A percentile compares a stretch with the other conserved stretches of the same genome.
phyloP scores from a whole-genome alignment of 2,329 filamentous ascomycete genomes.

The Hymenoscyphus fraxineus region DNA sequence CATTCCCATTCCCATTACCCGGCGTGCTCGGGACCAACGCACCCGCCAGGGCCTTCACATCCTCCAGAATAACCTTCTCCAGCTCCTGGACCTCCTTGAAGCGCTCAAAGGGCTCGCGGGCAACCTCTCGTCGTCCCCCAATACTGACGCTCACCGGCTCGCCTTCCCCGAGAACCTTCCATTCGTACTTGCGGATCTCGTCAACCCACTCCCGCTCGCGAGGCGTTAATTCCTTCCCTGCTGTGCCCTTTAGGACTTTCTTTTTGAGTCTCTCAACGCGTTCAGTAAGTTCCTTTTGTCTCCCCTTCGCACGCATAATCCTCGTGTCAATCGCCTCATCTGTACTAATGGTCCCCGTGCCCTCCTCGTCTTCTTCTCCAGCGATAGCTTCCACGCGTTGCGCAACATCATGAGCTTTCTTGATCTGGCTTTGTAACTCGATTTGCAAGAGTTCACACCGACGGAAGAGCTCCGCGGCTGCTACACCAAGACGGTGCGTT shows the following conservation, averaged over 20 bases:
- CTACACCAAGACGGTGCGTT: slow-evolving; percentile 63
- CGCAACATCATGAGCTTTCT: slow-evolving; percentile 61
- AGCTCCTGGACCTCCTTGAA: slow-evolving; percentile 43
- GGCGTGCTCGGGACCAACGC: slow-evolving; percentile 37
- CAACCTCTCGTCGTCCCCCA: slow-evolving; percentile 5
- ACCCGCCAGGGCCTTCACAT: slow-evolving; percentile 34
- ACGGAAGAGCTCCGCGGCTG: slow-evolving; percentile 69
- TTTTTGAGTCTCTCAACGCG: slow-evolving; percentile 57
- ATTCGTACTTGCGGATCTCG: slow-evolving; percentile 47
- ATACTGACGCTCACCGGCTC: slow-evolving; percentile 4
- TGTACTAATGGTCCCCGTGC: slow-evolving; percentile 43
- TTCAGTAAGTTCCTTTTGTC: slow-evolving; percentile 53
- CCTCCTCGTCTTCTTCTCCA: slow-evolving; percentile 52
- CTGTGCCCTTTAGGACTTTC: slow-evolving; percentile 45
- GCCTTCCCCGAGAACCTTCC: slow-evolving; percentile 32
- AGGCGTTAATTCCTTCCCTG: slow-evolving; percentile 52
- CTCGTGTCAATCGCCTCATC: slow-evolving; percentile 57
- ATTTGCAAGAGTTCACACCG: slow-evolving; percentile 64
- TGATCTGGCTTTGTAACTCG: slow-evolving; percentile 65
- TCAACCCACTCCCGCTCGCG: slow-evolving; percentile 58
- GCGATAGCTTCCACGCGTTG: slow-evolving; percentile 63
- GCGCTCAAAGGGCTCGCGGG: slow-evolving; percentile 52
- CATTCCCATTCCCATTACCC: slow-evolving; percentile 26
- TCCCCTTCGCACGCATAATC: slow-evolving; percentile 49
- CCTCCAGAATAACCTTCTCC: slow-evolving; percentile 39